Evolutionary conservation across 805 yeast species (phyloP).

Genomic region (Candida tibetensis): DNA sequence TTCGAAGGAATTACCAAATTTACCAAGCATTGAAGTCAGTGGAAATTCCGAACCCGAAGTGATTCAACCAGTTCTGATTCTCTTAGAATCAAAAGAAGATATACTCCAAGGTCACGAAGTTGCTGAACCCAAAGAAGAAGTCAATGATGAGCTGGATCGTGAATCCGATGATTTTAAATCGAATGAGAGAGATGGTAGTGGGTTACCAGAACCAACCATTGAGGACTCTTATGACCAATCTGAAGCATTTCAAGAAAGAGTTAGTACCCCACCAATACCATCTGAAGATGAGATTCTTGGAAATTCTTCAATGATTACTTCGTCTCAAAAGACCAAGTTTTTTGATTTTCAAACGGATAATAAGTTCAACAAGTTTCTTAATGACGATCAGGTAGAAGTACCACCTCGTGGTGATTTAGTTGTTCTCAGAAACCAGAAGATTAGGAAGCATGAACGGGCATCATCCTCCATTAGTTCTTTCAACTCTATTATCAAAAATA

Average conservation of each 20-base stretch:
- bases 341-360: constrained; percentile 9
- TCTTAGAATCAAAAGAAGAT: neutral
- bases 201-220: constrained; percentile 14
- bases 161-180: too few species aligned
- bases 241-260: neutral
- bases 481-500: constrained; percentile 10
- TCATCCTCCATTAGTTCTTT: constrained; percentile 19
- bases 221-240: constrained; percentile 6
- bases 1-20: too few species aligned
- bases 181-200: constrained; percentile 4
- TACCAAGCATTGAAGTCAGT: too few species aligned
- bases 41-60: neutral
- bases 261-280: neutral
- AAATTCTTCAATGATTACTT: constrained; percentile 3
- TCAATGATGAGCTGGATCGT: too few species aligned
- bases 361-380: constrained; percentile 15
- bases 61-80: neutral
- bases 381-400: constrained; percentile 19
- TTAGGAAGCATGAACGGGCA: constrained; percentile 16
- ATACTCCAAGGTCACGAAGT: too few species aligned
- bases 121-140: too few species aligned
- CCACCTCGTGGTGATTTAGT: constrained; percentile 25
- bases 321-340: constrained; percentile 4
- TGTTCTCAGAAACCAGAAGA: constrained; percentile 11
- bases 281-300: neutral